phyloP scores from a whole-genome alignment of 2,329 filamentous ascomycete species.

The Microsporum ferrugineum region DNA sequence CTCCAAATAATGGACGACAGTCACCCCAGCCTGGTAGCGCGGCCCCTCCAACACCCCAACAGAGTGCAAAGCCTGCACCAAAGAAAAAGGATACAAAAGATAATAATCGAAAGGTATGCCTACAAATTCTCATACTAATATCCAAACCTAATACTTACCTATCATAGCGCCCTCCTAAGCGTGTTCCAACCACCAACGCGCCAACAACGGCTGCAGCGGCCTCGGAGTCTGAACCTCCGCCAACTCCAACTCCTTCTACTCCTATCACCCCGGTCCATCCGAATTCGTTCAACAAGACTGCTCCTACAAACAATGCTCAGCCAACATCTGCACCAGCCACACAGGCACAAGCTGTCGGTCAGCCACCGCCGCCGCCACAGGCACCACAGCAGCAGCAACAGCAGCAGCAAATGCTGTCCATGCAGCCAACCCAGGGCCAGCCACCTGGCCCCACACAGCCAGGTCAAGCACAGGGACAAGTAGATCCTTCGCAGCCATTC shows the following conservation, averaged over 20 bases:
- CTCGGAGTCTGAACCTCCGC: constrained; percentile 37
- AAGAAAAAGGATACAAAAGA: constrained; percentile 50
- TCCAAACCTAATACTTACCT: constrained; percentile 14
- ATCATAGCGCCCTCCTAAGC: constrained; percentile 34
- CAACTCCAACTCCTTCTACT: constrained; percentile 39
- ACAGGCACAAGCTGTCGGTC: constrained; percentile 17
- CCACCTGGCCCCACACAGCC: constrained; percentile 19
- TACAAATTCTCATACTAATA: constrained; percentile 3
- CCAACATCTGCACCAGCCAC: constrained; percentile 17
- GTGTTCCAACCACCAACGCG: constrained; percentile 28
- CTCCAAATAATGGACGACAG: constrained; percentile 29
- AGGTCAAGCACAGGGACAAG: constrained; percentile 15
- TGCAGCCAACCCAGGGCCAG: constrained; percentile 10
- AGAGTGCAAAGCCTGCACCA: constrained; percentile 45
- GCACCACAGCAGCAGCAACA: constrained; percentile 17
- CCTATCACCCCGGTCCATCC: constrained; percentile 39
- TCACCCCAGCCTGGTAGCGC: constrained; percentile 36
- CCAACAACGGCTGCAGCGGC: constrained; percentile 33
- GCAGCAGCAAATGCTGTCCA: constrained; percentile 15
- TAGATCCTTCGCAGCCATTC: constrained; percentile 17
- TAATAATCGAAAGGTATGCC: constrained; percentile 38
- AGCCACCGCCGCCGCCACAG: constrained; percentile 13
- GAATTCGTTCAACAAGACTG: constrained; percentile 33
- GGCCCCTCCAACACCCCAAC: constrained; percentile 52
- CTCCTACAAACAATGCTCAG: constrained; percentile 22